Conservation (phyloP, 2,329 filamentous ascomycete genomes). For the Colletotrichum falcatum region DNA sequence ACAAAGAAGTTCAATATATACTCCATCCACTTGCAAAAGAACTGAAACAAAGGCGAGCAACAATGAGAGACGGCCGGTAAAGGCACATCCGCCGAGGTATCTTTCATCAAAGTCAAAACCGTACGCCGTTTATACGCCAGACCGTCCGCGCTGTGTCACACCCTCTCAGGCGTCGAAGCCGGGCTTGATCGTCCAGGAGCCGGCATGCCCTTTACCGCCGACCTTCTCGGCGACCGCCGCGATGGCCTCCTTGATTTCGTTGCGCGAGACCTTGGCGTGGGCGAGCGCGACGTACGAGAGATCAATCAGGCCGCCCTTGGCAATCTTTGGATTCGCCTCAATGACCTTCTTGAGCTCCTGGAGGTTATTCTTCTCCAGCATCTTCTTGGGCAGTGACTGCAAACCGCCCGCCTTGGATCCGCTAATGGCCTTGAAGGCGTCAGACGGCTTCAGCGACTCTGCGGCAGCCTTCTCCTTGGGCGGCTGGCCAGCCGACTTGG, state of each 20-base stretch:
- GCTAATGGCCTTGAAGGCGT: slow-evolving; percentile 53
- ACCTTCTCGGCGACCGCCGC: slow-evolving; percentile 27
- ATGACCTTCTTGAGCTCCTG: slow-evolving; percentile 57
- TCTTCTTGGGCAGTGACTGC: slow-evolving; percentile 36
- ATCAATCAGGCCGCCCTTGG: slow-evolving; percentile 40
- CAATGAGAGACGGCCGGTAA: background rate
- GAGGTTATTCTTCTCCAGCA: slow-evolving; percentile 48
- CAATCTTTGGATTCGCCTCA: slow-evolving; percentile 39
- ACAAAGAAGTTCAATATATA: background rate
- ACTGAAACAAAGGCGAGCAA: slow-evolving; percentile 24
- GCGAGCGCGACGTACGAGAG: slow-evolving; percentile 39
- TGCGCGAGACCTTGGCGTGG: slow-evolving; percentile 39
- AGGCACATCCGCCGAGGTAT: slow-evolving; percentile 29
- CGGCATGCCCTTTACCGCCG: slow-evolving; percentile 23
- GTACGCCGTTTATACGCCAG: slow-evolving; percentile 26
- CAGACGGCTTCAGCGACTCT: slow-evolving; percentile 46
- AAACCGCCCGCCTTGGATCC: slow-evolving; percentile 14
- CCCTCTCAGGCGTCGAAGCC: slow-evolving; percentile 14
- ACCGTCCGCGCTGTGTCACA: background rate
- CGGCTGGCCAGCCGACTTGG: slow-evolving; percentile 37
- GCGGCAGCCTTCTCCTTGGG: slow-evolving; percentile 50
- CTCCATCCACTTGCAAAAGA: slow-evolving; percentile 10
- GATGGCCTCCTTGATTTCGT: slow-evolving; percentile 40
- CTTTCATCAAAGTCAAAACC: slow-evolving; percentile 33
- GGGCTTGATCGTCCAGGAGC: slow-evolving; percentile 33